Evolutionary conservation across 441 rosid species (phyloP), one percentile per base, ranked within the genome.

Genomic region (Populus hybrid): DNA sequence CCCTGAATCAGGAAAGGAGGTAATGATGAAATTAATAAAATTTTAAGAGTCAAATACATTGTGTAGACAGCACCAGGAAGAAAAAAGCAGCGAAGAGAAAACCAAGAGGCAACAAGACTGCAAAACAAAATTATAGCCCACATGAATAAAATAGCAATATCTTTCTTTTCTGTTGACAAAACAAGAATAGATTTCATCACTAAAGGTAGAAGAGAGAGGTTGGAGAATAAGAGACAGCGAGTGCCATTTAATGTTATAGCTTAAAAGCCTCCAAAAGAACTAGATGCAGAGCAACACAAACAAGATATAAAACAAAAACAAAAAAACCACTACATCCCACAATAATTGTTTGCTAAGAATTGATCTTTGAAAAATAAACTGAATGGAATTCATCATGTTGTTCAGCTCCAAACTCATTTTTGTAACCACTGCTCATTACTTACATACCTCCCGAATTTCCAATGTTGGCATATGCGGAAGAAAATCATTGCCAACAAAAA

Each of bases 401-500:
- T 50, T 59, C 24, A 10, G 38, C 40, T 4, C 40, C 34, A 16
- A 71, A 71, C 30, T 26, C 16, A 24, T 59, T 32, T 7, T 50
- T 14, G 57, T 12, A 68, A 73, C 28, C 57, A 61, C 38, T 70
- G 35, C 67, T 12, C 35, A 28, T 12, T 72, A 66, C 50, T 59
- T 50, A 67, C 88, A 61, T 84, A 93, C 99, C 98, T 96, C 99
- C 84, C 98, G 87, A 77, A 94, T 96, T 86, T 96, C 99, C 86
- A 94, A 78, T 11, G 99, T 97, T 66, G 99, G 99, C 99, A 97
- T 93, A 81, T 94, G 99, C 16, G 98, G 99, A 80, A 97, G 90
- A 85, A 96, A 97, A 90, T 94, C 99, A 78, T 97, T 97, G 85
- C 99, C 99, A 73, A 97, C 98, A 84, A 97, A 97, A 82, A 97